Evolutionary conservation across 2,329 filamentous ascomycete genomes (phyloP).

Genomic region (Diaporthe ilicicola): DNA sequence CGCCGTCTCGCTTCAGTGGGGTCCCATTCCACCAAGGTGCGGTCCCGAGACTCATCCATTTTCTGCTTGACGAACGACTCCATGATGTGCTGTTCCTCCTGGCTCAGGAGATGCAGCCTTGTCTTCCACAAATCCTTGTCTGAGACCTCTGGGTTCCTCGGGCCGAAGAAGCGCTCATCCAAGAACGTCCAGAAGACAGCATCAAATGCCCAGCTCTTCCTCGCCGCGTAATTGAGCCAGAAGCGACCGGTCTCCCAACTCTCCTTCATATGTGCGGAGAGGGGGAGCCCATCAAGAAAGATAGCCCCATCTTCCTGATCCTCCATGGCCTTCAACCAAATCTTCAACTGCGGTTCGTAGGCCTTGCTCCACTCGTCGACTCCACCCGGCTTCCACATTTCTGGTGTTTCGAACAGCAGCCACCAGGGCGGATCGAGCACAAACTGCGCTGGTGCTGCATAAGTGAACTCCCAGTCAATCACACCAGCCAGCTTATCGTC

Average conservation of each 20-base stretch:
- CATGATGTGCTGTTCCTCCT: conserved; percentile 40
- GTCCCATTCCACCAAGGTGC: conserved; percentile 36
- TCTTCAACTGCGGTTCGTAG: neutral
- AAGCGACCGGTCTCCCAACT: conserved; percentile 40
- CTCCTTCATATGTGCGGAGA: conserved; percentile 39
- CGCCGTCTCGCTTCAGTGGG: neutral
- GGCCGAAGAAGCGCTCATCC: conserved; percentile 38
- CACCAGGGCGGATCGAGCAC: conserved; percentile 45
- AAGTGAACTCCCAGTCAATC: conserved; percentile 24
- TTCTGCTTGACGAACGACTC: conserved; percentile 44
- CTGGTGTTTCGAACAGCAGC: conserved; percentile 43
- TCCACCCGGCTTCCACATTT: conserved; percentile 42
- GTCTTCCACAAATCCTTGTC: conserved; percentile 40
- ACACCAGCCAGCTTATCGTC: neutral
- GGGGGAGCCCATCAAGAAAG: neutral
- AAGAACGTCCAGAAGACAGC: conserved; percentile 40
- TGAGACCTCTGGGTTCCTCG: conserved; percentile 22
- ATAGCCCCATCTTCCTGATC: neutral
- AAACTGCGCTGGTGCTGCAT: conserved; percentile 36
- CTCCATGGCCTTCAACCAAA: neutral
- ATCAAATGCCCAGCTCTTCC: conserved; percentile 42
- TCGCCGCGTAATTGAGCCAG: conserved; percentile 39
- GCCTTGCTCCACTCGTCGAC: conserved; percentile 24
- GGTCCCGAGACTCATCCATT: conserved; percentile 40
- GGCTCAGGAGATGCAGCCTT: conserved; percentile 40